Percentiles rank a stretch among this genome's conserved stretches.
phyloP scores from a whole-genome alignment of 2,329 filamentous ascomycete species.

The Neopestalotiopsis rosae region DNA sequence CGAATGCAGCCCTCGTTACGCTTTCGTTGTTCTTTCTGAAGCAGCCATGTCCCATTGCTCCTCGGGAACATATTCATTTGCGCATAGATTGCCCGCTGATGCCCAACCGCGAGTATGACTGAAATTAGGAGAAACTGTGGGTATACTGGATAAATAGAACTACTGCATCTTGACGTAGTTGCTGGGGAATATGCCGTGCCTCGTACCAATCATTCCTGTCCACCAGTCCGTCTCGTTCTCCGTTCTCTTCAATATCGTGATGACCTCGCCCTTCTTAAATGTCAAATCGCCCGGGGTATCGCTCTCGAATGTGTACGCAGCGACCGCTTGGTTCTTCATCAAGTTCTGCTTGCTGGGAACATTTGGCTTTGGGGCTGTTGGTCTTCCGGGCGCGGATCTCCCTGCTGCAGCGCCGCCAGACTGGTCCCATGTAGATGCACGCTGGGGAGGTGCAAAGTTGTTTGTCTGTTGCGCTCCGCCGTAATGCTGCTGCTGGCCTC shows the following conservation, averaged over 20 bases:
- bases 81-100: background rate
- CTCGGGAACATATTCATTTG: background rate
- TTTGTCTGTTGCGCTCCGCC: slow-evolving; percentile 43
- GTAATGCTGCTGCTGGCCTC: slow-evolving; percentile 65
- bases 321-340: slow-evolving; percentile 81
- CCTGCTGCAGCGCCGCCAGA: slow-evolving; percentile 54
- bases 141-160: background rate
- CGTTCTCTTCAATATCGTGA: slow-evolving; percentile 92
- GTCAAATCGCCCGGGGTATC: slow-evolving; percentile 91
- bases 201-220: slow-evolving; percentile 87
- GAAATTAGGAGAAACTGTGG: background rate
- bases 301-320: slow-evolving; percentile 91
- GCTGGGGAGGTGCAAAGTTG: slow-evolving; percentile 61
- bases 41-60: background rate
- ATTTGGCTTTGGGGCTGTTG: slow-evolving; percentile 87
- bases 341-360: slow-evolving; percentile 66
- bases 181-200: slow-evolving; percentile 92
- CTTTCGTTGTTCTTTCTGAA: background rate
- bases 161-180: slow-evolving; percentile 72
- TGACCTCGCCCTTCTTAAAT: slow-evolving; percentile 97
- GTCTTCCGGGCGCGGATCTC: slow-evolving; percentile 71
- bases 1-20: background rate
- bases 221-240: slow-evolving; percentile 97
- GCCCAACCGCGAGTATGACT: background rate
- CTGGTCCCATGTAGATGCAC: slow-evolving; percentile 59